A percentile compares a stretch with the other conserved stretches of the same genome.
These are phyloP conservation scores for Neofusicoccum cordaticola DNA, from an alignment of 2,329 filamentous ascomycete genomes.

Conservation along the genomic window DNA sequence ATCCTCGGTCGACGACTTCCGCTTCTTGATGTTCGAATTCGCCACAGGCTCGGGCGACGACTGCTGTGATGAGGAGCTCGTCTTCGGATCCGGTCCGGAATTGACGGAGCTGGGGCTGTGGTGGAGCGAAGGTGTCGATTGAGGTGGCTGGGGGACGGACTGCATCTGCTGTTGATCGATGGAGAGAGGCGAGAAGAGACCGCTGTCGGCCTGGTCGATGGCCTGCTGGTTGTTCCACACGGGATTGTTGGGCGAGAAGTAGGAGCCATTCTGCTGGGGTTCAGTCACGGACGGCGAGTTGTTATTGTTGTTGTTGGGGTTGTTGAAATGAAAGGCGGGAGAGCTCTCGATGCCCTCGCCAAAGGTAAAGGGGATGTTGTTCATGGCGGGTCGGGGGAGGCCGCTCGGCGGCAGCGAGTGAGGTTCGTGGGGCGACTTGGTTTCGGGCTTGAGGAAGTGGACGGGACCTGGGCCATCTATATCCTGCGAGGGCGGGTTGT, in stretches of 20 bases:
- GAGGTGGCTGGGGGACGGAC: constrained; percentile 25
- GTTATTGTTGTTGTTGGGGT: constrained; percentile 10
- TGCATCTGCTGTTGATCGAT: constrained; percentile 27
- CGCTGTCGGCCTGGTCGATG: constrained; percentile 24
- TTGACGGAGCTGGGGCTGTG: constrained; percentile 35
- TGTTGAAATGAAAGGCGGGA: constrained; percentile 35
- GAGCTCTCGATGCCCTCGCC: constrained; percentile 31
- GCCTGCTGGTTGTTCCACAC: constrained; percentile 30
- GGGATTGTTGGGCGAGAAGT: constrained; percentile 26
- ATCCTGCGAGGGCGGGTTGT: constrained; percentile 10
- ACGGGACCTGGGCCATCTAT: constrained; percentile 28
- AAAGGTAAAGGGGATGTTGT: constrained; percentile 33
- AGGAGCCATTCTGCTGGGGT: constrained; percentile 27
- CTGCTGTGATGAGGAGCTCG: constrained; percentile 48
- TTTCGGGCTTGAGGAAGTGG: constrained; percentile 27
- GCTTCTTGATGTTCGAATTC: constrained; percentile 31
- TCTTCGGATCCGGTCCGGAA: constrained; percentile 24
- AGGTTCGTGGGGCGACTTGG: constrained; percentile 29
- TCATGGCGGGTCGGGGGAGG: constrained; percentile 25
- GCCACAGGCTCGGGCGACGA: constrained; percentile 60
- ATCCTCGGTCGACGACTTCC: constrained; percentile 47
- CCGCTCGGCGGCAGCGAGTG: constrained; percentile 22
- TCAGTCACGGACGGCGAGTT: constrained; percentile 33
- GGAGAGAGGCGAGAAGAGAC: constrained; percentile 28
- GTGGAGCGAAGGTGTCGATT: constrained; percentile 36